Conservation (phyloP, 2,329 filamentous ascomycete genomes). For the Exophiala xenobiotica region DNA sequence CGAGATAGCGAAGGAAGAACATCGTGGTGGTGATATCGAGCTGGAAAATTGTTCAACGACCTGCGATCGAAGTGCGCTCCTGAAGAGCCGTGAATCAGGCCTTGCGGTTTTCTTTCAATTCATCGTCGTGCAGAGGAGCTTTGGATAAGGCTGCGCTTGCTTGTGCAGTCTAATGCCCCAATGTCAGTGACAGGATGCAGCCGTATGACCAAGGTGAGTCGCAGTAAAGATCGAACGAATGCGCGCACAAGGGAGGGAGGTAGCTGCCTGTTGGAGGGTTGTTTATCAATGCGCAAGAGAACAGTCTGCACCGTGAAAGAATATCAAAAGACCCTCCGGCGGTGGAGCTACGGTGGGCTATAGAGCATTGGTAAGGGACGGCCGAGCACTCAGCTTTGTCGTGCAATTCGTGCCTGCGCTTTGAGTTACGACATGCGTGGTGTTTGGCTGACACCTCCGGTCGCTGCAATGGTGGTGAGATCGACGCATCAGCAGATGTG, state of each 20-base stretch:
- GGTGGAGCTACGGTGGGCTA: not conserved
- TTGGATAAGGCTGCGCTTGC: not conserved
- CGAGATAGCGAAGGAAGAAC: conserved; percentile 98
- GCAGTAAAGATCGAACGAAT: too few species aligned
- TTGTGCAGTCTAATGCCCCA: not conserved
- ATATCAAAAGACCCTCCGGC: not conserved
- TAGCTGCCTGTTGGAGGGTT: too few species aligned
- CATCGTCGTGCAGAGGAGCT: not conserved
- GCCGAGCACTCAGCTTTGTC: not conserved
- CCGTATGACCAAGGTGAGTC: too few species aligned
- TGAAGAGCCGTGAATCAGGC: not conserved
- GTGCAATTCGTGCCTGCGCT: not conserved
- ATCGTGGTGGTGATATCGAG: conserved; percentile 49
- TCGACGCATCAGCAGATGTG: not conserved
- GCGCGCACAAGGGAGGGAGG: too few species aligned
- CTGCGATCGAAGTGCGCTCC: not conserved
- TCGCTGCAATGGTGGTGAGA: not conserved
- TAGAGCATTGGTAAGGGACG: not conserved
- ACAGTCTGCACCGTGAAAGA: not conserved
- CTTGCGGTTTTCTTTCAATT: not conserved
- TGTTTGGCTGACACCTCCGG: too few species aligned
- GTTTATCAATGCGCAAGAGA: not conserved
- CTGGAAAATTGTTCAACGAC: not conserved
- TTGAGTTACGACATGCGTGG: too few species aligned
- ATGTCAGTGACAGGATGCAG: conserved; percentile 1